These are phyloP conservation scores for Neurospora intermedia DNA, from an alignment of 495 filamentous ascomycete species.

Conservation along the genomic window DNA sequence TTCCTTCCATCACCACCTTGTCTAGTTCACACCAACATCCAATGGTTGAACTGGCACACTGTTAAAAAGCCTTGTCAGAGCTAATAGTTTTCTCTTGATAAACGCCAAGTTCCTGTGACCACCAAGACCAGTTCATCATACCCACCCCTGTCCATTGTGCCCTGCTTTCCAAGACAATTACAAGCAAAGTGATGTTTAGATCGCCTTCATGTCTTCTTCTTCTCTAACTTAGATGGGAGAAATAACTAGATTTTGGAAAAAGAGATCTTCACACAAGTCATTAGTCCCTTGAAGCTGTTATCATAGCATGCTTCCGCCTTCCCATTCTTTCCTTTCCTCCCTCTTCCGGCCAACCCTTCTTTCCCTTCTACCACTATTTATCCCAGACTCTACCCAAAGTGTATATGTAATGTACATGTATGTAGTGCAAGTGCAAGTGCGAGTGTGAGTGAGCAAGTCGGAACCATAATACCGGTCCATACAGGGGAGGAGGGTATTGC, in stretches of 20 bases:
- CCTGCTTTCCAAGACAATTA: too few species aligned
- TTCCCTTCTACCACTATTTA: background rate
- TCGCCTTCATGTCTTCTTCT: background rate
- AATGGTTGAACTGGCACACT: background rate
- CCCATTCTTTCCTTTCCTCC: background rate
- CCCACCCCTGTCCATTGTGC: background rate
- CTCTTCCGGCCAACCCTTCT: background rate
- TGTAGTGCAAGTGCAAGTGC: background rate
- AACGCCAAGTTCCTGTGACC: background rate
- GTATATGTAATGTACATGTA: background rate
- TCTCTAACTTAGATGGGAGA: background rate
- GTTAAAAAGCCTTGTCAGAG: background rate
- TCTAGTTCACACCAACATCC: background rate
- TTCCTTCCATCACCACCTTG: background rate
- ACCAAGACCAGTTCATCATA: background rate
- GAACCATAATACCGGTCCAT: background rate
- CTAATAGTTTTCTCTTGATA: background rate
- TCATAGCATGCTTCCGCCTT: background rate
- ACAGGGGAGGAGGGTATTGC: background rate
- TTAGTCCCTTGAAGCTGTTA: background rate
- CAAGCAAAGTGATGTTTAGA: background rate
- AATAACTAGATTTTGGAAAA: background rate
- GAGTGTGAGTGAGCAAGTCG: background rate
- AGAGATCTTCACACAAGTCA: background rate
- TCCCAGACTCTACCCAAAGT: background rate